These are phyloP conservation scores for Aureobasidium sp. DNA, from an alignment of 2,329 filamentous ascomycete species.

Conservation along the genomic window DNA sequence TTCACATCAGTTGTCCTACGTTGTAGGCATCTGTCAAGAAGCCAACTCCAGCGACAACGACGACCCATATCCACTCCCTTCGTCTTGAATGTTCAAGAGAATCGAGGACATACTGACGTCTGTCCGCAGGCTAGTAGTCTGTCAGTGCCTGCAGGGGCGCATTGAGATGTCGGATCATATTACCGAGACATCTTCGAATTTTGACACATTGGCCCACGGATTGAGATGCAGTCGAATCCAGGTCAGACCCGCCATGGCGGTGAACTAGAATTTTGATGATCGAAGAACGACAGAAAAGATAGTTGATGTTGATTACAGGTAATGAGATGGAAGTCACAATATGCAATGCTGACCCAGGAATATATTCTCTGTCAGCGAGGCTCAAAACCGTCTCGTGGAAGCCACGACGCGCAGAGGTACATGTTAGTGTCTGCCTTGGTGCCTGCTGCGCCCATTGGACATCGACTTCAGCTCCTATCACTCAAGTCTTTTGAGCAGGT, in stretches of 20 bases:
- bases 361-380: background rate
- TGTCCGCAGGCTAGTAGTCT: background rate
- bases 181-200: constrained; percentile 5
- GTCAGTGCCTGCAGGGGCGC: background rate
- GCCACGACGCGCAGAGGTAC: background rate
- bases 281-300: background rate
- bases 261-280: background rate
- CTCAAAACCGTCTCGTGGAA: background rate
- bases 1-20: background rate
- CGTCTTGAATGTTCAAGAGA: background rate
- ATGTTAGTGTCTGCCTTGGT: background rate
- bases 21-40: constrained; percentile 37
- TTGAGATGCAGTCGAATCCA: constrained; percentile 1
- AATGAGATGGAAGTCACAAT: background rate
- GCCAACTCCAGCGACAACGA: constrained; percentile 33
- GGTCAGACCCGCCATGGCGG: background rate
- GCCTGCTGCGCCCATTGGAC: background rate
- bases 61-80: constrained; percentile 1
- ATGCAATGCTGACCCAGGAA: background rate
- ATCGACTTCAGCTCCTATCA: background rate
- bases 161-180: background rate
- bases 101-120: constrained; percentile 2
- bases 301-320: background rate
- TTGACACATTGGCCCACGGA: background rate
- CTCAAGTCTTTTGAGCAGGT: background rate